Percentiles rank a stretch among this genome's conserved stretches.
Evolutionary conservation across 352 stramenopile genomes (phyloP).

Genomic region (Pythium oligandrum): DNA sequence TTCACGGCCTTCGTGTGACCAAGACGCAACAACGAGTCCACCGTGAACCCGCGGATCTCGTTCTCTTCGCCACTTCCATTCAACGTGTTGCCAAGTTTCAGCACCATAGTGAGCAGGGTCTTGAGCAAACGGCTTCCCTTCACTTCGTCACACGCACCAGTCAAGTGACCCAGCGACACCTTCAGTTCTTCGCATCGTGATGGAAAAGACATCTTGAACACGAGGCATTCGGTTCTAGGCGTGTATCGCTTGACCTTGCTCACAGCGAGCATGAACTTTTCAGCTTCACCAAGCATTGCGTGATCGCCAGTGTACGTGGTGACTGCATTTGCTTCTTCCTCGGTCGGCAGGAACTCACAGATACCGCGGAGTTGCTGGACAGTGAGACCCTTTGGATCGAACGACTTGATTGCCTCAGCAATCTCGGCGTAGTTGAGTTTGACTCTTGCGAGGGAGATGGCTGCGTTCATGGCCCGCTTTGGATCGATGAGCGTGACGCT

Average conservation of each 20-base stretch:
- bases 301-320: slow-evolving; percentile 71
- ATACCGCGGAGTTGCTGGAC: slow-evolving; percentile 83
- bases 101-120: slow-evolving; percentile 94
- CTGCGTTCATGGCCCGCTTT: slow-evolving; percentile 97
- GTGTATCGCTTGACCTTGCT: slow-evolving; percentile 67
- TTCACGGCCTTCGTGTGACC: slow-evolving; percentile 95
- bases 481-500: slow-evolving; percentile 91
- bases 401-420: slow-evolving; percentile 58
- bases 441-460: slow-evolving; percentile 93
- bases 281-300: slow-evolving; percentile 60
- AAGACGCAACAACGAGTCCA: slow-evolving; percentile 93
- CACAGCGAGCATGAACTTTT: slow-evolving; percentile 89
- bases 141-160: slow-evolving; percentile 92
- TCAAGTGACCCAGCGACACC: slow-evolving; percentile 75
- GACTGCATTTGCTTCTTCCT: slow-evolving; percentile 88
- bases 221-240: slow-evolving; percentile 66
- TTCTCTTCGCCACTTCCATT: slow-evolving; percentile 89
- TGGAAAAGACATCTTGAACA: slow-evolving; percentile 78
- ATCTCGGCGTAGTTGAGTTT: slow-evolving; percentile 92
- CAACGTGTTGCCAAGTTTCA: slow-evolving; percentile 96
- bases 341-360: slow-evolving; percentile 92
- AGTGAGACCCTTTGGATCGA: slow-evolving; percentile 59
- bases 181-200: slow-evolving; percentile 78
- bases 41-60: slow-evolving; percentile 92
- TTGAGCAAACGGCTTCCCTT: slow-evolving; percentile 90